Percentiles rank a stretch among this genome's conserved stretches.
Evolutionary conservation across 768 basidiomycete species (phyloP).

Genomic region (Hypholoma sublateritium): DNA sequence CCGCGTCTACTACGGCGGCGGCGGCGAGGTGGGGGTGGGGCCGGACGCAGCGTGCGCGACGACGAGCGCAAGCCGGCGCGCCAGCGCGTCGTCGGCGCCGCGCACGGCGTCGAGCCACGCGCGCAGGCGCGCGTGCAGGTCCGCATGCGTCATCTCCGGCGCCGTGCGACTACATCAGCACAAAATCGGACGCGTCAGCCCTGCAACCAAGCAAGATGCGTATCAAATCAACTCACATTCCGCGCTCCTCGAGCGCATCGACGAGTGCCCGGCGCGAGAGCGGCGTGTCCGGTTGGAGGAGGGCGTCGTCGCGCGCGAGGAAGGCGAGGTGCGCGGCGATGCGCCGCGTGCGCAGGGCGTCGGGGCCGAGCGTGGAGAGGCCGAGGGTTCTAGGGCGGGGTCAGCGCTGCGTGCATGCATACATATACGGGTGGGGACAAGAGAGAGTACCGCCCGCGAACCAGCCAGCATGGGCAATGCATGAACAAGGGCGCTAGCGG

Average conservation of each 20-base stretch:
- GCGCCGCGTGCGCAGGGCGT: slow-evolving; percentile 42
- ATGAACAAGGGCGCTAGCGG: too few species aligned
- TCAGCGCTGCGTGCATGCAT: background rate
- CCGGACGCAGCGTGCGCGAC: background rate
- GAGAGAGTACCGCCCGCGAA: too few species aligned
- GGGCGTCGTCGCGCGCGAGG: slow-evolving; percentile 61
- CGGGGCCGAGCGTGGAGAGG: slow-evolving; percentile 43
- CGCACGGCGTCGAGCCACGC: slow-evolving; percentile 54
- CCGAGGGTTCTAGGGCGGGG: slow-evolving; percentile 20
- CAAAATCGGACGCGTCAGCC: background rate
- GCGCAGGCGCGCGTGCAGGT: slow-evolving; percentile 48
- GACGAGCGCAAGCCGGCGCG: slow-evolving; percentile 3
- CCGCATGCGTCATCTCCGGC: slow-evolving; percentile 36
- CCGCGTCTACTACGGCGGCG: too few species aligned
- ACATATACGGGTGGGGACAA: background rate
- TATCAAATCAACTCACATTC: slow-evolving; percentile 51
- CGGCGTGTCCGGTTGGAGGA: slow-evolving; percentile 52
- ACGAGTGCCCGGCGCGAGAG: slow-evolving; percentile 57
- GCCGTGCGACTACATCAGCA: slow-evolving; percentile 24
- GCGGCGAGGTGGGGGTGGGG: background rate
- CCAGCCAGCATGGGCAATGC: too few species aligned
- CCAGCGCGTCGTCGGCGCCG: background rate
- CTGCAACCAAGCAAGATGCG: background rate
- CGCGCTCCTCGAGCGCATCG: slow-evolving; percentile 74
- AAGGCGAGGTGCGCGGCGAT: slow-evolving; percentile 42